These are phyloP conservation scores for Phytophthora pseudosyringae DNA, from an alignment of 352 stramenopile species.

Conservation along the genomic window DNA sequence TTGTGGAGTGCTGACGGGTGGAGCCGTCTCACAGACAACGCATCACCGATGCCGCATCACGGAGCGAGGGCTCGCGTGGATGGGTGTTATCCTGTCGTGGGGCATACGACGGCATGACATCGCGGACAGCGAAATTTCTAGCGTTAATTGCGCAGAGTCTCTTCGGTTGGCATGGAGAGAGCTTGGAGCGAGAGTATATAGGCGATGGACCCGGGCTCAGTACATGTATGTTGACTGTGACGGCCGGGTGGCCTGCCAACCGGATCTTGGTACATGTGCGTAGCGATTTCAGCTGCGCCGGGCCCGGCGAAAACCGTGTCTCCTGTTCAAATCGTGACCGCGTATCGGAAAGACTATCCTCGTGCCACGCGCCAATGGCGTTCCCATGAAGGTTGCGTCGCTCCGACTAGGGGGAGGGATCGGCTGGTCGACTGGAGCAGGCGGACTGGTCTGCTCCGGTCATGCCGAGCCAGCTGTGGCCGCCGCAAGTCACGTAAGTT, in stretches of 20 bases:
- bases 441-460: slow-evolving; percentile 4
- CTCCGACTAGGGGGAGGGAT: too few species aligned
- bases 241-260: slow-evolving; percentile 3
- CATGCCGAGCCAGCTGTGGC: too few species aligned
- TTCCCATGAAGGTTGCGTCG: slow-evolving; percentile 8
- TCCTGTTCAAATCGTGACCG: slow-evolving; percentile 15
- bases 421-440: slow-evolving; percentile 3
- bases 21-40: slow-evolving; percentile 23
- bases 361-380: slow-evolving; percentile 28
- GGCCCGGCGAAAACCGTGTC: slow-evolving; percentile 8
- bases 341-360: slow-evolving; percentile 4
- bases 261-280: slow-evolving; percentile 1
- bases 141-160: too few species aligned
- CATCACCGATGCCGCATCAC: too few species aligned
- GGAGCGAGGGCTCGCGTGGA: slow-evolving; percentile 15
- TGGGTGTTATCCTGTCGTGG: slow-evolving; percentile 7
- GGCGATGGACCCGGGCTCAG: too few species aligned
- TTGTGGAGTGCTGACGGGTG: slow-evolving; percentile 21
- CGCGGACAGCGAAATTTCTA: background rate
- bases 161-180: too few species aligned
- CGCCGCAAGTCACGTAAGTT: too few species aligned
- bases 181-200: background rate
- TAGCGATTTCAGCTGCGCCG: slow-evolving; percentile 19
- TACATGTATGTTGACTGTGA: too few species aligned
- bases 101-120: background rate